Base-by-base conservation (phyloP, 2,329 filamentous ascomycete genomes). In the Orbilia ellipsospora region DNA sequence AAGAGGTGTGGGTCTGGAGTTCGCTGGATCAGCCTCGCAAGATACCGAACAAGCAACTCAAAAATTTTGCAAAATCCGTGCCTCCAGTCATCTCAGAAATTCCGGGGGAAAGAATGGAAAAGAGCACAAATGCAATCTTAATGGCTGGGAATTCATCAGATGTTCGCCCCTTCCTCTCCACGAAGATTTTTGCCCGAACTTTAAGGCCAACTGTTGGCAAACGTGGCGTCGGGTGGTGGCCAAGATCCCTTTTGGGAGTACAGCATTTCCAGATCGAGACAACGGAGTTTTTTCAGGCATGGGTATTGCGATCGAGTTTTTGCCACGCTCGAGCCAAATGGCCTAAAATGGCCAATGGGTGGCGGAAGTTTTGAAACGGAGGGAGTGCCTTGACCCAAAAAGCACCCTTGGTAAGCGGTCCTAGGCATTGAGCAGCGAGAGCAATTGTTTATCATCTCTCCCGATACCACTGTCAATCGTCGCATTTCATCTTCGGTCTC, bases 401-500 rank as follows among this genome's bases (percentile, higher is more conserved):
- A 68, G 48, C n/a, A 52, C 62, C 63, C 56, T 67, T 68, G 62
- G 51, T 68, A 23, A 54, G 63, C 57, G 67, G 45, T 18, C 52
- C 42, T 50, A 18, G 63, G 54, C 48, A 57, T 63, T 57, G 23
- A 45, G 8, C 50, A 56, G 44, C 28, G 56, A 42, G 50, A 36
- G 52, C 16, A 44, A 56, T 73, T 63, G 57, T 75, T 75, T 74
- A 68, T 69, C 72, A 75, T 75, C 64, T 74, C 59, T 31, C 40
- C 57, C 56, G 63, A 73, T 55, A 65, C 69, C 52, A 60, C 36
- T 55, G 52, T 67, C 70, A 31, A 50, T 48, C 28, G 23, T 62
- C 61, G 61, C 40, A 55, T 51, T 66, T 50, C 55, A 55, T 69
- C 52, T 50, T 52, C 59, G 36, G 64, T 28, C 51, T 31, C 51